Percentiles rank a stretch among this genome's conserved stretches.
Conservation (phyloP, 1,284 basidiomycete species). For the Inonotus hispidus region DNA sequence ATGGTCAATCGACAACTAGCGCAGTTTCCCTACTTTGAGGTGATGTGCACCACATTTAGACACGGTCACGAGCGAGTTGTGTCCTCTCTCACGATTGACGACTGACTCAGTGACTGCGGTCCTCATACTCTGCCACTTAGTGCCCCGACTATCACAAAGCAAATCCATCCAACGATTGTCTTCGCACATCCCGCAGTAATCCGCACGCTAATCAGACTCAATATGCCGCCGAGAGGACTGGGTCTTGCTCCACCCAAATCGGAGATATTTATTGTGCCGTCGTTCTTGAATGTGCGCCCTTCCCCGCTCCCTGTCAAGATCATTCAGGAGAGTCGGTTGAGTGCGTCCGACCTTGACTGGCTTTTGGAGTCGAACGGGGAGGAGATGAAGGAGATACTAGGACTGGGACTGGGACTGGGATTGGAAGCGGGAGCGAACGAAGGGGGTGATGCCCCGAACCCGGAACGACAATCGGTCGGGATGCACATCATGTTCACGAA, state of each 20-base stretch:
- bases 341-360: not conserved
- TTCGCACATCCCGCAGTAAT: not conserved
- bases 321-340: not conserved
- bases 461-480: not conserved
- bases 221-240: slow-evolving; percentile 4
- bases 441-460: too few relatives aligned
- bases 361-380: not conserved
- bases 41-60: not conserved
- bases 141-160: not conserved
- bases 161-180: not conserved
- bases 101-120: not conserved
- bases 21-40: not conserved
- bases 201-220: not conserved
- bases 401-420: not conserved
- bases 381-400: too few relatives aligned
- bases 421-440: not conserved
- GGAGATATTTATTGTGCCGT: not conserved
- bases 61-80: not conserved
- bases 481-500: slow-evolving; percentile 7
- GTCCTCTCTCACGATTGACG: not conserved
- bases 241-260: not conserved
- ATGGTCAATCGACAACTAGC: not conserved
- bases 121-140: not conserved
- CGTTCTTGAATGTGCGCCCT: slow-evolving; percentile 1
- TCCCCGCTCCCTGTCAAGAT: not conserved